Evolutionary conservation across 129 eudicot species (phyloP), one percentile per base, ranked within the genome.

Genomic region (Flaveria brownii): DNA sequence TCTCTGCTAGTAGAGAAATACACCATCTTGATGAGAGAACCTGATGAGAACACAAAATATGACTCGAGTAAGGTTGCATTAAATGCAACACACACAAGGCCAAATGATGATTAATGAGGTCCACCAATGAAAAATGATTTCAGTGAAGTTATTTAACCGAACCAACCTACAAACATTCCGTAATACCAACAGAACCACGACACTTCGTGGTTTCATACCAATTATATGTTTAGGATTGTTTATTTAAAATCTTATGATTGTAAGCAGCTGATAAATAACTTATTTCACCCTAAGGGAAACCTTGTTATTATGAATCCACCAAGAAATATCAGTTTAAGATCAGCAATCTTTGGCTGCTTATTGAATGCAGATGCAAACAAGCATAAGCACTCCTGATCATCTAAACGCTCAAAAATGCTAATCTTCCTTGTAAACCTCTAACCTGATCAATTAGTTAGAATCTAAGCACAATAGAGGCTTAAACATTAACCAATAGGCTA

Each of bases 21-120:
- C 52, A 90, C 98, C 85, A 93, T 77, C 87, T 93, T 93, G 72
- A 93, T 88, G 62, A 93, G 93, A 56, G 98, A 49, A 65, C 98
- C 98, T 92, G 84, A 33, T 1, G 43, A 74, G 18, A 60, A 16
- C 79, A 73, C 68, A 14, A 55, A 41, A 23, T 16, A 66, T 64
- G 69, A 51, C 52, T 15, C 11, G 13, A 10, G 56, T 60, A 41
- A 59, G 41, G 70, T 22, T 26, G 68, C 60, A 54, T 22, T 52
- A 52, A 51, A 67, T 52, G 42, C 52, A 7, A 28, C 23, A 20
- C 36, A 28, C 23, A 20, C 36, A 50, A 39, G 26, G 39, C 28
- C 9, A 8, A 33, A 64, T 15, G 70, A 74, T 60, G 57, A 39
- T 42, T 67, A 20, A 42, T 56, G 5, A 75, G 71, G 47, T 63